Percentiles rank a stretch among this genome's conserved stretches.
phyloP scores from a whole-genome alignment of 306 rosid species.

The Delonix regia region DNA sequence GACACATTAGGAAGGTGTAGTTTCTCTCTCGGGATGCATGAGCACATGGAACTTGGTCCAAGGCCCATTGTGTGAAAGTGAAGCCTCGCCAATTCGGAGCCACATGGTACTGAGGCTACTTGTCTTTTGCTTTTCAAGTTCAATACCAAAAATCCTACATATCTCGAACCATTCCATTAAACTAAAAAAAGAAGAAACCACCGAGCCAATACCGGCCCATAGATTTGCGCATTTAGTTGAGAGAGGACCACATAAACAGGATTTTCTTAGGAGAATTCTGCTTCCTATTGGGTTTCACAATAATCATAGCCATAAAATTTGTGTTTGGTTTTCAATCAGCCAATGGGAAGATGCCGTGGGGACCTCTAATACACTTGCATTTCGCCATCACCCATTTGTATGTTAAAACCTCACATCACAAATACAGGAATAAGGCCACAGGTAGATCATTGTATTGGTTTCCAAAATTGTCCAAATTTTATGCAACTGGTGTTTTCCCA shows the following conservation, averaged over 20 bases:
- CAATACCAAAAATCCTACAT: no score
- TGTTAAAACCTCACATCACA: no score
- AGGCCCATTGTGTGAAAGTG: not conserved
- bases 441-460: not conserved
- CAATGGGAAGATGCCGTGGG: not conserved
- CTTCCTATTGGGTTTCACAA: not conserved
- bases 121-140: not conserved
- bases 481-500: no score
- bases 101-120: not conserved
- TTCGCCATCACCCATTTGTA: not conserved
- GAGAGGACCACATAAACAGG: not conserved
- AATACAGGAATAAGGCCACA: not conserved
- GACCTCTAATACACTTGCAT: not conserved
- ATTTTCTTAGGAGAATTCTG: not conserved
- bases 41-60: slow-evolving; percentile 1
- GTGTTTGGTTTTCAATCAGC: not conserved
- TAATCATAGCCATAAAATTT: not conserved
- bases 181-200: not conserved
- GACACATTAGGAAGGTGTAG: not conserved
- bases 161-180: not conserved
- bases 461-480: no score
- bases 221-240: not conserved
- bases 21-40: not conserved
- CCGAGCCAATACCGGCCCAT: not conserved
- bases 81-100: not conserved